These are phyloP conservation scores for Lagenidium giganteum DNA, from an alignment of 352 stramenopile genomes.

Conservation along the genomic window DNA sequence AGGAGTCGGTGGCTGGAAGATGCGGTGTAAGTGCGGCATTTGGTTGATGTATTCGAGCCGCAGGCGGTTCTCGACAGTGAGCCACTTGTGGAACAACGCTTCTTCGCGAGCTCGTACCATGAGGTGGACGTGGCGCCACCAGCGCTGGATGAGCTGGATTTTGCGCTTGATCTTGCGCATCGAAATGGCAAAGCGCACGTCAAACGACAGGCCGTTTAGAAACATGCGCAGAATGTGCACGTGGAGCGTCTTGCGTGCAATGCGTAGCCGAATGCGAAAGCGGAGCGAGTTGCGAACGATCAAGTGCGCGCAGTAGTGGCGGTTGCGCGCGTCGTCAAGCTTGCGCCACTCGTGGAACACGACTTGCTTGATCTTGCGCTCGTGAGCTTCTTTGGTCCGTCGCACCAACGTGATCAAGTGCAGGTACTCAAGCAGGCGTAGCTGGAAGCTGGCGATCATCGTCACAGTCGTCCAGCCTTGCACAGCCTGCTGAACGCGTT, in stretches of 20 bases:
- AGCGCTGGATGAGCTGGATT: constrained; percentile 48
- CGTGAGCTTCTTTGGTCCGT: constrained; percentile 19
- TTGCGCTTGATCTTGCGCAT: constrained; percentile 53
- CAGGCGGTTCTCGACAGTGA: constrained; percentile 35
- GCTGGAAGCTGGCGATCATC: constrained; percentile 32
- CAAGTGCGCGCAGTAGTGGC: constrained; percentile 21
- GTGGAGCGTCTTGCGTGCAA: constrained; percentile 28
- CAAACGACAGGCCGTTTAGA: constrained; percentile 40
- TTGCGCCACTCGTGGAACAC: constrained; percentile 37
- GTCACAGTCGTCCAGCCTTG: constrained; percentile 35
- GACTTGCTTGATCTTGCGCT: constrained; percentile 21
- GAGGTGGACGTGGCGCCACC: constrained; percentile 52
- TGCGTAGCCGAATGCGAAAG: constrained; percentile 30
- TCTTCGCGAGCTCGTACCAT: constrained; percentile 50
- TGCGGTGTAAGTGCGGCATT: constrained; percentile 41
- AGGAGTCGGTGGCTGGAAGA: constrained; percentile 57
- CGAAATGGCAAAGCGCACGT: constrained; percentile 58
- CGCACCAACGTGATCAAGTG: constrained; percentile 17
- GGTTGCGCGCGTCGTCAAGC: constrained; percentile 18
- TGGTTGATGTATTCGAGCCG: constrained; percentile 45
- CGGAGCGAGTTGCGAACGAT: constrained; percentile 33
- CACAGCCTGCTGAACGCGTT: constrained; percentile 4
- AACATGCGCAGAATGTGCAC: constrained; percentile 33
- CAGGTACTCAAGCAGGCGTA: constrained; percentile 23
- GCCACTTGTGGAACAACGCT: constrained; percentile 47